Percentiles rank a stretch among this genome's conserved stretches.
Evolutionary conservation across 1,284 basidiomycete genomes (phyloP).

Genomic region (Rhodofomes roseus): DNA sequence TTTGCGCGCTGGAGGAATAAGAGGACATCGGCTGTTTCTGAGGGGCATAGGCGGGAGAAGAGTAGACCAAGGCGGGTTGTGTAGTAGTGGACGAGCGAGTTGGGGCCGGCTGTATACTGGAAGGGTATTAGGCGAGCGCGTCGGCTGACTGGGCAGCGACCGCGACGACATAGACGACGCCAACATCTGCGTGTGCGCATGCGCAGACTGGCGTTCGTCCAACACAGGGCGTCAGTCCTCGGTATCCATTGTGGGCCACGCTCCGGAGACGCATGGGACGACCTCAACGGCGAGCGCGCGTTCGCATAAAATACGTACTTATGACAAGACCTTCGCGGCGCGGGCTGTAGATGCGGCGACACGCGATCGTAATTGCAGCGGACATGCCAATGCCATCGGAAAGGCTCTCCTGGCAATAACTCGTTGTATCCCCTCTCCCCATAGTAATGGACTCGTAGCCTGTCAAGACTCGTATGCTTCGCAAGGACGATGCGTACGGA

Average conservation of each 20-base stretch:
- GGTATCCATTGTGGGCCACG: constrained; percentile 13
- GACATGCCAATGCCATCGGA: too few species aligned
- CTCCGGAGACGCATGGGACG: constrained; percentile 10
- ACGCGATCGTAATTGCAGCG: too few species aligned
- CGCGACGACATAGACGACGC: not conserved
- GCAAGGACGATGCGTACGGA: too few species aligned
- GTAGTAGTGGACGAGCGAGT: not conserved
- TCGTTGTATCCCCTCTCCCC: too few species aligned
- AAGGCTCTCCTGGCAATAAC: too few species aligned
- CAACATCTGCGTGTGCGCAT: not conserved
- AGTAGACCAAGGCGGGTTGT: not conserved
- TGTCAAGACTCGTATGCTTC: too few species aligned
- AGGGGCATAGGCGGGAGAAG: not conserved
- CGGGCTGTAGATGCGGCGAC: too few species aligned
- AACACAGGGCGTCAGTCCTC: constrained; percentile 11
- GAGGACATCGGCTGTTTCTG: not conserved
- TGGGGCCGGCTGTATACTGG: not conserved
- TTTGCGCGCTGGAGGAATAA: not conserved
- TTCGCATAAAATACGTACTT: too few species aligned
- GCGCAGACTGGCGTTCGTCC: not conserved
- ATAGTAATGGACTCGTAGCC: too few species aligned
- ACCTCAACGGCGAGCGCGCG: constrained; percentile 11
- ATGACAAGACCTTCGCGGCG: too few species aligned
- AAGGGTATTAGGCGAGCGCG: not conserved
- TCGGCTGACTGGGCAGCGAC: constrained; percentile 6